Base-by-base conservation (phyloP, 2,329 filamentous ascomycete genomes). In the Pseudogymnoascus sp. region DNA sequence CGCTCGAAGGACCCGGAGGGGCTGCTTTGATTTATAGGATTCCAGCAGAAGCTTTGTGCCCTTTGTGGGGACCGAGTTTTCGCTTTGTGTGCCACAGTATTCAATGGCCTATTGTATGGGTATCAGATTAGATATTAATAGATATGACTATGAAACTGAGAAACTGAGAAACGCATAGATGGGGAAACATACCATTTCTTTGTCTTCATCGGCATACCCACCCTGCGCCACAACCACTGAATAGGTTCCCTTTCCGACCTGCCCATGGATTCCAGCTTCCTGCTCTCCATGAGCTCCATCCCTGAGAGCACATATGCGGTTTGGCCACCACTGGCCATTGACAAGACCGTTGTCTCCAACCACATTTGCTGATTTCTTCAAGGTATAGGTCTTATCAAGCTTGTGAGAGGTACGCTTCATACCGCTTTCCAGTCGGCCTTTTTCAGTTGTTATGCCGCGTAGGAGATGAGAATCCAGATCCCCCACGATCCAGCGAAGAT, bases 1-100 rank as follows among this genome's bases (percentile, higher is more conserved):
- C 0, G 77, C 78, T 1, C 83, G 77, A 5, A 86, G 73, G 3
- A 86, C 76, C 1, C 83, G 75, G 2, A 86, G 74, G 0, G 75
- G 74, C 2, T 74, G 68, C 1, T 73, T 69, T 1, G 67, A 71
- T 2, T 68, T 60, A 11, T 67, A 67, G 2, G 75, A 77, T 1
- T 74, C 73, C 11, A 82, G 70, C 63, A 85, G 63, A 1, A 73
- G 65, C 2, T 70, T 65, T 0, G 81, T 85, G 2, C 71, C 70
- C 2, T 72, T 63, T 6, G 68, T 70, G 3, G 67, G 61, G 3
- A 66, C 72, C 8, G 68, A 69, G 41, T 75, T 74, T 61, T 43
- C 61, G 64, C 66, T 59, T 18, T 63, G 22, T 0, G 82, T 85
- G 8, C 82, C 81, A 61, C 76, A 79, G 69, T 85, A 84, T 43